Evolutionary conservation across 768 basidiomycete species (phyloP).

Genomic region (Boletus insuetus): DNA sequence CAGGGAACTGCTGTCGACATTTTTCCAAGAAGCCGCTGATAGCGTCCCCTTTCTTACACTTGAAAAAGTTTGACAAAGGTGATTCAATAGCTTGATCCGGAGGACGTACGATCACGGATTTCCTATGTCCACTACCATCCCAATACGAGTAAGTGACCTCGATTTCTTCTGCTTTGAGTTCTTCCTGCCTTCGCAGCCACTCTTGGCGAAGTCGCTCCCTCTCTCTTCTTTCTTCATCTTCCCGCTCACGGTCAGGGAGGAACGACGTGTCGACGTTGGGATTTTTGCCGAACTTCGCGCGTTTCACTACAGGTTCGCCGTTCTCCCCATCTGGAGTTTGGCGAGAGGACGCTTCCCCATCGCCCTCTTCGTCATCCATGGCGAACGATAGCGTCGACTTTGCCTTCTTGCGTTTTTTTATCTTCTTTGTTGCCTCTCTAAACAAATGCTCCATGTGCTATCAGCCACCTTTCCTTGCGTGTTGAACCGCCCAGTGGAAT

Average conservation of each 20-base stretch:
- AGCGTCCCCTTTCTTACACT: conserved; percentile 98
- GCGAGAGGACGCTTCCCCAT: conserved; percentile 37
- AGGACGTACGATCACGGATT: conserved; percentile 75
- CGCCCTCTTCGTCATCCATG: conserved; percentile 73
- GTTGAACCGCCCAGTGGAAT: not conserved
- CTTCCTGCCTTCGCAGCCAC: conserved; percentile 76
- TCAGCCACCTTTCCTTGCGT: conserved; percentile 52
- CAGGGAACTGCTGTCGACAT: conserved; percentile 89
- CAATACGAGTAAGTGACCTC: conserved; percentile 96
- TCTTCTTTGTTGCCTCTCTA: conserved; percentile 83
- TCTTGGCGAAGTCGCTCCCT: conserved; percentile 86
- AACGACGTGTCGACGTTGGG: conserved; percentile 97
- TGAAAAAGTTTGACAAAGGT: not conserved
- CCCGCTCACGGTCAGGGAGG: conserved; percentile 95
- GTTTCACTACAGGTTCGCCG: conserved; percentile 57
- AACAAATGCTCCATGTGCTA: conserved; percentile 76
- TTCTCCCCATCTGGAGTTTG: conserved; percentile 38
- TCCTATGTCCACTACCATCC: conserved; percentile 97
- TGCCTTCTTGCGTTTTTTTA: conserved; percentile 91
- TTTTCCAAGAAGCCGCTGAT: conserved; percentile 88
- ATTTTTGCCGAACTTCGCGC: conserved; percentile 86
- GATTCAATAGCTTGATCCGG: not conserved
- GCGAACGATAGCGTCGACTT: conserved; percentile 92
- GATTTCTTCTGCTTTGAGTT: conserved; percentile 69
- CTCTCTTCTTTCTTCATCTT: conserved; percentile 86